These are phyloP conservation scores for Ustilago curta DNA, from an alignment of 1,284 basidiomycete species.

Conservation along the genomic window DNA sequence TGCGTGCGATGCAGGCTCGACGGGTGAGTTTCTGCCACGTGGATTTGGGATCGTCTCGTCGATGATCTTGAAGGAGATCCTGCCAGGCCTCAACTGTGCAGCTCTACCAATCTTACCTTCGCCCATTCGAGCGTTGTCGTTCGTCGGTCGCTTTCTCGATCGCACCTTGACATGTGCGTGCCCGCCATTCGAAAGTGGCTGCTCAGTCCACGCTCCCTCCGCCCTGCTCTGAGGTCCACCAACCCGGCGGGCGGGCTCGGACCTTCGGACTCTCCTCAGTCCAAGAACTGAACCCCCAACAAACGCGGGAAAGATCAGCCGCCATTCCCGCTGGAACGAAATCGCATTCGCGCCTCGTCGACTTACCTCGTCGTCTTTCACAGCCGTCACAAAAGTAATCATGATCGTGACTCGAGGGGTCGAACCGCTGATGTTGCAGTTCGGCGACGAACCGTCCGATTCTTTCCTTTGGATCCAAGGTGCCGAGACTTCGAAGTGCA, in stretches of 20 bases:
- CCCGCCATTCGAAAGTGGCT: too few relatives aligned
- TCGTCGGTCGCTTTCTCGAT: neutral
- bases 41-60: neutral
- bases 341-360: too few relatives aligned
- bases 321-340: too few relatives aligned
- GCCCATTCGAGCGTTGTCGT: conserved; percentile 22
- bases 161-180: neutral
- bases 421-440: neutral
- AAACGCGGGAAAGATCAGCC: neutral
- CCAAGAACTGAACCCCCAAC: conserved; percentile 19
- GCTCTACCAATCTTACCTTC: conserved; percentile 33
- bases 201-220: neutral
- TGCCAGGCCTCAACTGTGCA: conserved; percentile 16
- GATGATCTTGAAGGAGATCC: conserved; percentile 20
- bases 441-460: conserved; percentile 6
- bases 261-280: conserved; percentile 10
- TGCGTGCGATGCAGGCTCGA: neutral
- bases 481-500: conserved; percentile 19
- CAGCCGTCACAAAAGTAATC: conserved; percentile 21
- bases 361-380: conserved; percentile 22
- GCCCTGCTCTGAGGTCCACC: neutral
- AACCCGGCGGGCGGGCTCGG: neutral
- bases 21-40: neutral
- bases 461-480: conserved; percentile 2
- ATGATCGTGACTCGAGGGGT: conserved; percentile 1